Conservation (phyloP, 2,329 filamentous ascomycete species). For the Cladosporium sp. region DNA sequence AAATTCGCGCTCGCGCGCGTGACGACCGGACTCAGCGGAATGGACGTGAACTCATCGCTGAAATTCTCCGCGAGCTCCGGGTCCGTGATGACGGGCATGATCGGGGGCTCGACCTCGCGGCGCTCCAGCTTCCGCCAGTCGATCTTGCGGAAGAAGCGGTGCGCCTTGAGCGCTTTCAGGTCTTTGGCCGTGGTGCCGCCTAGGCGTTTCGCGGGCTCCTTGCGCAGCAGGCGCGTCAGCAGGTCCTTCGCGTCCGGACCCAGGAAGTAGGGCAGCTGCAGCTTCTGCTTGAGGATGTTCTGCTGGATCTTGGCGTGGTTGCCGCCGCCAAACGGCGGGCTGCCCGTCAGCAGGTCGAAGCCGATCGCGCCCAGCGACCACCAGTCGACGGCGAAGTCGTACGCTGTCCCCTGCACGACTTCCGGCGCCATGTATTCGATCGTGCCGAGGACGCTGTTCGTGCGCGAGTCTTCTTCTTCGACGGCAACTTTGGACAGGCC, state of each 20-base stretch:
- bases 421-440: slow-evolving; percentile 99
- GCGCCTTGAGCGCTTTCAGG: slow-evolving; percentile 74
- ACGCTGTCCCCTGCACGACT: slow-evolving; percentile 78
- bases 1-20: slow-evolving; percentile 15
- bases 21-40: slow-evolving; percentile 70
- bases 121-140: slow-evolving; percentile 84
- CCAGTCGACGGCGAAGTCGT: slow-evolving; percentile 95
- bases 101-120: slow-evolving; percentile 79
- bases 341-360: slow-evolving; percentile 86
- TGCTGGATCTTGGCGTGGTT: slow-evolving; percentile 95
- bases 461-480: slow-evolving; percentile 61
- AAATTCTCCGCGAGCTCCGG: slow-evolving; percentile 97
- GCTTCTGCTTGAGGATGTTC: slow-evolving; percentile 90
- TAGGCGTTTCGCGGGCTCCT: slow-evolving; percentile 85
- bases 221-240: slow-evolving; percentile 79
- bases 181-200: slow-evolving; percentile 87
- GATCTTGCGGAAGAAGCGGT: slow-evolving; percentile 95
- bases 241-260: slow-evolving; percentile 90
- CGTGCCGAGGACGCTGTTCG: slow-evolving; percentile 88
- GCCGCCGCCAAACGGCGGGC: slow-evolving; percentile 80
- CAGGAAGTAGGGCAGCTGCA: slow-evolving; percentile 82
- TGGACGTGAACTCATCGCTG: slow-evolving; percentile 78
- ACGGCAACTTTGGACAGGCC: slow-evolving; percentile 91
- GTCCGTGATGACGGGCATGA: slow-evolving; percentile 88
- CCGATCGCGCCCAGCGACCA: slow-evolving; percentile 94